Evolutionary conservation across 345 rosid species (phyloP).

Genomic region (Linum trigynum): DNA sequence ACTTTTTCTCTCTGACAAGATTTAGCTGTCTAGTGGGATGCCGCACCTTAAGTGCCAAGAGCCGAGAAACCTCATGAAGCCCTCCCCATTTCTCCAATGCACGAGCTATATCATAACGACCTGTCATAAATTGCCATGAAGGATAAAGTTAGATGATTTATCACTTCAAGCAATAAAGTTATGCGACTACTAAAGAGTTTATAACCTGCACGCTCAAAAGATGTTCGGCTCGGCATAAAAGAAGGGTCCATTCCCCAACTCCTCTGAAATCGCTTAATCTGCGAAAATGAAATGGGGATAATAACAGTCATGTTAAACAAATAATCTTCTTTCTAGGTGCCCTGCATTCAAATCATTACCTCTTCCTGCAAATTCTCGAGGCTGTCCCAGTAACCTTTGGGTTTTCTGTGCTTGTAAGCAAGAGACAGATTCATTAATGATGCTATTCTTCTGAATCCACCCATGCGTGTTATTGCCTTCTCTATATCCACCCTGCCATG

Average conservation of each 20-base stretch:
- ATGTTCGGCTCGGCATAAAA: conserved; percentile 90
- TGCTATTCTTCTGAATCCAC: conserved; percentile 87
- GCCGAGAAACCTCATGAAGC: conserved; percentile 72
- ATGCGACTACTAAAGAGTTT: not conserved
- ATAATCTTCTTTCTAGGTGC: not conserved
- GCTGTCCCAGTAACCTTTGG: conserved; percentile 97
- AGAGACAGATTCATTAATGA: conserved; percentile 72
- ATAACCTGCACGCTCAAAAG: conserved; percentile 95
- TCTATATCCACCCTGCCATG: conserved; percentile 92
- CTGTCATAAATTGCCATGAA: conserved; percentile 22
- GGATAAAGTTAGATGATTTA: not conserved
- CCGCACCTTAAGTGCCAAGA: conserved; percentile 67
- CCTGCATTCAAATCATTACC: conserved; percentile 31
- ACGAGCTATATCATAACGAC: conserved; percentile 89
- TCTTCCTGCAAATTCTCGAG: conserved; percentile 82
- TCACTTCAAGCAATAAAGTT: not conserved
- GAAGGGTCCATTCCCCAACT: conserved; percentile 96
- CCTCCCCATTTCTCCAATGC: conserved; percentile 99
- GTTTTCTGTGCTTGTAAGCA: conserved; percentile 89
- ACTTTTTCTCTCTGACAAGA: conserved; percentile 32
- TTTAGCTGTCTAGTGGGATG: conserved; percentile 48
- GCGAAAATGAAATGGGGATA: conserved; percentile 2
- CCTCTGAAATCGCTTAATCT: conserved; percentile 69
- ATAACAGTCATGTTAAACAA: not conserved
- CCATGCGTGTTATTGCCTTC: conserved; percentile 86